Evolutionary conservation across 441 rosid species (phyloP).

Genomic region (Iberis amara): DNA sequence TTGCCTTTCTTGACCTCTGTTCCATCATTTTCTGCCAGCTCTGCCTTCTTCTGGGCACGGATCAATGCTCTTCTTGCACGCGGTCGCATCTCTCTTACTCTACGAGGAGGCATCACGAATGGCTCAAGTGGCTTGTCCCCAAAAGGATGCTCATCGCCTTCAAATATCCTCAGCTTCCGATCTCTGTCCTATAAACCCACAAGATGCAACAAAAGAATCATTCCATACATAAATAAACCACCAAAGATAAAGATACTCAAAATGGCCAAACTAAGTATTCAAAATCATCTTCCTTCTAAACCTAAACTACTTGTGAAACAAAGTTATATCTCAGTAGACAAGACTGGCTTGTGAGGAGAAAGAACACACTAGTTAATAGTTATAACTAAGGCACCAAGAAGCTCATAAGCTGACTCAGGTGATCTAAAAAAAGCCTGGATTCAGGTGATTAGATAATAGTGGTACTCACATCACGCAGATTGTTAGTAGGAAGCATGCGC

Average conservation of each 20-base stretch:
- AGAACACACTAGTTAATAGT: background rate
- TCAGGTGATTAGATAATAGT: background rate
- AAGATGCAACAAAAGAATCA: slow-evolving; percentile 7
- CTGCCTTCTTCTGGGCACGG: slow-evolving; percentile 86
- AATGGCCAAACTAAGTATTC: background rate
- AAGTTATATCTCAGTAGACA: background rate
- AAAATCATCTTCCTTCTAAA: background rate
- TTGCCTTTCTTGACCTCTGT: slow-evolving; percentile 46
- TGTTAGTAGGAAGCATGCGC: slow-evolving; percentile 97
- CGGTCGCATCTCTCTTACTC: slow-evolving; percentile 86
- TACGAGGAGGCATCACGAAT: slow-evolving; percentile 75
- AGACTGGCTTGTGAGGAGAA: background rate
- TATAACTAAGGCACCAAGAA: background rate
- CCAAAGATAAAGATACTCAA: slow-evolving; percentile 6
- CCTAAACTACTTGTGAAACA: background rate
- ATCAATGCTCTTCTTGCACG: slow-evolving; percentile 85
- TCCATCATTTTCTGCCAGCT: slow-evolving; percentile 49
- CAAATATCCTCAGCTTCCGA: slow-evolving; percentile 82
- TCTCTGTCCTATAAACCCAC: slow-evolving; percentile 72
- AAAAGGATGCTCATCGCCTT: slow-evolving; percentile 81
- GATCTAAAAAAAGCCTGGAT: background rate
- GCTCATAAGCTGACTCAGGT: background rate
- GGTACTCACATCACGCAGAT: slow-evolving; percentile 78
- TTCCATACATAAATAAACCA: background rate
- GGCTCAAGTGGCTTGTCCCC: slow-evolving; percentile 72